phyloP scores from a whole-genome alignment of 257 asterid species.

The Ophiorrhiza pumila region DNA sequence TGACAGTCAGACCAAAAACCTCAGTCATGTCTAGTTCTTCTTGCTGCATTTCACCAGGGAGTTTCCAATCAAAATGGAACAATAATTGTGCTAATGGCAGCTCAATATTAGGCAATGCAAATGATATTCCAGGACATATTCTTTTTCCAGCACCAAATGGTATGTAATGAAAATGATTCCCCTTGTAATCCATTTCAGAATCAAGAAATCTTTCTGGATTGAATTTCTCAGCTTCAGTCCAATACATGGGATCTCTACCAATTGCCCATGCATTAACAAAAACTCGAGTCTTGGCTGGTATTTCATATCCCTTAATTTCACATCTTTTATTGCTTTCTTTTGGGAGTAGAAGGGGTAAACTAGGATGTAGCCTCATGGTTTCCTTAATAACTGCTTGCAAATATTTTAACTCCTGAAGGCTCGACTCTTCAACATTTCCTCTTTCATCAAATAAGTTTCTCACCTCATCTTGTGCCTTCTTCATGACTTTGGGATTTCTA shows the following conservation, averaged over 20 bases:
- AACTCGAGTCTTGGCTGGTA: neutral
- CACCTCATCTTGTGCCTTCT: slow-evolving; percentile 6
- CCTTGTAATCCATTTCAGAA: neutral
- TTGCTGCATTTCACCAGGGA: neutral
- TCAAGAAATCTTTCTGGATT: neutral
- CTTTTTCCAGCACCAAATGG: neutral
- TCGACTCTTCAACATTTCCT: slow-evolving; percentile 6
- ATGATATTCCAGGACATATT: neutral
- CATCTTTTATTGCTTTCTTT: neutral
- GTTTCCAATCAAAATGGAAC: neutral
- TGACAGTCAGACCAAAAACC: neutral
- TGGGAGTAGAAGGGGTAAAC: neutral
- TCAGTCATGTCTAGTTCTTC: neutral
- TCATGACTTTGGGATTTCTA: neutral
- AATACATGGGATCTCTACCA: neutral
- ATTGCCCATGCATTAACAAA: neutral
- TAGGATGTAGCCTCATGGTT: neutral
- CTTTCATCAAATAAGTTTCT: neutral
- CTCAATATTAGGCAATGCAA: neutral
- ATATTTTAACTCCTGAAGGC: neutral
- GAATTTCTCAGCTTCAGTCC: neutral
- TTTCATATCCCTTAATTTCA: neutral
- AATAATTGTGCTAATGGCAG: neutral
- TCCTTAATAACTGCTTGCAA: neutral
- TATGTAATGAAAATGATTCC: neutral